Evolutionary conservation across 805 yeast species (phyloP), one percentile per base, ranked within the genome.

Genomic region (Yarrowia osloensis): DNA sequence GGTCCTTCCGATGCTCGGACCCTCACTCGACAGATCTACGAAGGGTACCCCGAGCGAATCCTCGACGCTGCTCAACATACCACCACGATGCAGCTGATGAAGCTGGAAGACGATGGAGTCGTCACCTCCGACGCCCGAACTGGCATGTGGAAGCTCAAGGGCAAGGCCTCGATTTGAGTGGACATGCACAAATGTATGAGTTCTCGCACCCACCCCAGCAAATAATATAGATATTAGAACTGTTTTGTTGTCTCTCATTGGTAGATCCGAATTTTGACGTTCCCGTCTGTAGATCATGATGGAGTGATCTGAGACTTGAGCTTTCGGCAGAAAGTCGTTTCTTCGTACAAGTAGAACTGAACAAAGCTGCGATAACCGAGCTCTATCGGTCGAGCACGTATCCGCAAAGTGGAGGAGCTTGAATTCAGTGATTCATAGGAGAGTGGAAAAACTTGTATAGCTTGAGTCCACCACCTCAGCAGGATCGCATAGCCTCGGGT

Each of bases 11-110:
- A 33, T 9, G 50, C 70, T 19, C 52, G 70, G 5, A 39, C 69
- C 13, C 69, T 78, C 55, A 73, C 75, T 11, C 67, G 50, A 9
- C 65, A 46, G 13, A 54, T 78, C 19, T 78, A 78, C 68, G 66
- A 62, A 29, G 72, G 69, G 22, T 69, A 70, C 37, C 73, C 77
- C 8, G 70, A 65, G 29, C 65, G 68, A 15, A 72, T 77, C 11
- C 70, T 69, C 55, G 67, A 55, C 22, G 77, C 77, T 2, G 80
- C 80, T 15, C 72, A 72, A 33, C 69, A 61, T 17, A 61, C 66
- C 3, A 61, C 72, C 22, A 73, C 73, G 24, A 73, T 75, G 68
- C 69, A 70, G 69, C 74, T 74, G 68, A 73, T 77, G 55, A 67
- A 69, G 59, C 68, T 73, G 42, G 76, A 75, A 52, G 70, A 71